A percentile compares a stretch with the other conserved stretches of the same genome.
Conservation (phyloP, 306 rosid genomes). For the Oemleria cerasiformis region DNA sequence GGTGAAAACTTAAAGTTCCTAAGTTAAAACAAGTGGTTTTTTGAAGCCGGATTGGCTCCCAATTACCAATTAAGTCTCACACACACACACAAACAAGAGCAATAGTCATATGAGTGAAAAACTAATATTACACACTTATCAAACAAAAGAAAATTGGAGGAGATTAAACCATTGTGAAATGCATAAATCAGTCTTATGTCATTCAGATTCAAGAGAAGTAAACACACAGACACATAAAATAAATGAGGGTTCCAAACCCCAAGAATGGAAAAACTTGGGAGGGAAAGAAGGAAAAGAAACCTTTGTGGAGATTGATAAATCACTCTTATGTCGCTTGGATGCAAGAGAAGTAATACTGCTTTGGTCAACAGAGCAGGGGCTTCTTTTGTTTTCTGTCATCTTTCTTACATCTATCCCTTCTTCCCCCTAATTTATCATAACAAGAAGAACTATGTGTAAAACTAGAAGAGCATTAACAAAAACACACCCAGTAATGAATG, state of each 20-base stretch:
- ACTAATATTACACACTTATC: neutral
- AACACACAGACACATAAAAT: neutral
- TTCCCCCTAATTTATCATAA: constrained; percentile 44
- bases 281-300: constrained; percentile 36
- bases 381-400: constrained; percentile 83
- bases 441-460: constrained; percentile 11
- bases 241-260: neutral
- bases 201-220: constrained; percentile 62
- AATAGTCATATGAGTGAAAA: neutral
- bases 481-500: neutral
- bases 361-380: constrained; percentile 79
- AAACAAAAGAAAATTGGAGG: constrained; percentile 5
- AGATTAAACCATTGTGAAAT: constrained; percentile 61
- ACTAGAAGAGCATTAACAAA: constrained; percentile 11
- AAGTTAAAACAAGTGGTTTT: neutral
- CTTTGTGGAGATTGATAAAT: constrained; percentile 72
- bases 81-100: too few species aligned
- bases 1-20: constrained; percentile 6
- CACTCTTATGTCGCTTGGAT: constrained; percentile 85
- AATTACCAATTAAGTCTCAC: neutral
- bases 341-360: constrained; percentile 59
- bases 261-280: constrained; percentile 1
- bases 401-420: constrained; percentile 71
- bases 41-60: neutral
- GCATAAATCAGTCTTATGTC: constrained; percentile 73